These are phyloP conservation scores for Epicoccum sorghinum DNA, from an alignment of 2,329 filamentous ascomycete genomes.

Conservation along the genomic window DNA sequence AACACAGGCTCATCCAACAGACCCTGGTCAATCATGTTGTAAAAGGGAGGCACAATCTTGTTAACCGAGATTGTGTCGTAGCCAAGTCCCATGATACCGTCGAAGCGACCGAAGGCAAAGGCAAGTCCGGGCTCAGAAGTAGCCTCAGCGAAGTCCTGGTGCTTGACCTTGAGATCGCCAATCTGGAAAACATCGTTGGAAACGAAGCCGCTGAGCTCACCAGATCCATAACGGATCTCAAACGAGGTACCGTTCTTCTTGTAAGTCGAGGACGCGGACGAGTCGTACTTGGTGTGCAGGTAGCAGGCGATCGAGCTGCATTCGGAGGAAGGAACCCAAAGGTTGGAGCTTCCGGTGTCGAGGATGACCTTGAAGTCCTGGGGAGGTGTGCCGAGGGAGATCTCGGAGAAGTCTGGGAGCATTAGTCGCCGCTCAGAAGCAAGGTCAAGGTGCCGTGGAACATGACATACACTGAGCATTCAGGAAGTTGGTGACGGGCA, in stretches of 20 bases:
- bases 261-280: constrained; percentile 84
- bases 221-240: constrained; percentile 94
- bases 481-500: constrained; percentile 95
- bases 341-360: constrained; percentile 97
- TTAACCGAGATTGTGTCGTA: constrained; percentile 98
- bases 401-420: constrained; percentile 87
- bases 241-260: constrained; percentile 93
- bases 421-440: constrained; percentile 24
- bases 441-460: neutral
- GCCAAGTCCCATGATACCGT: constrained; percentile 93
- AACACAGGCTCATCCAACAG: constrained; percentile 92
- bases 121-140: constrained; percentile 94
- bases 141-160: constrained; percentile 95
- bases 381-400: constrained; percentile 86
- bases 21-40: constrained; percentile 90
- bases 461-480: constrained; percentile 91
- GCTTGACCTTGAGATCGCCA: constrained; percentile 85
- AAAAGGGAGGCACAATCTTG: constrained; percentile 91
- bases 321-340: constrained; percentile 92
- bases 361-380: constrained; percentile 98
- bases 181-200: constrained; percentile 87
- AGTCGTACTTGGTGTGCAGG: constrained; percentile 96
- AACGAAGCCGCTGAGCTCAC: constrained; percentile 89
- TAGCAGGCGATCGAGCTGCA: constrained; percentile 98
- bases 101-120: constrained; percentile 96